Conservation (phyloP, 306 rosid species). For the Vigna angularis region DNA sequence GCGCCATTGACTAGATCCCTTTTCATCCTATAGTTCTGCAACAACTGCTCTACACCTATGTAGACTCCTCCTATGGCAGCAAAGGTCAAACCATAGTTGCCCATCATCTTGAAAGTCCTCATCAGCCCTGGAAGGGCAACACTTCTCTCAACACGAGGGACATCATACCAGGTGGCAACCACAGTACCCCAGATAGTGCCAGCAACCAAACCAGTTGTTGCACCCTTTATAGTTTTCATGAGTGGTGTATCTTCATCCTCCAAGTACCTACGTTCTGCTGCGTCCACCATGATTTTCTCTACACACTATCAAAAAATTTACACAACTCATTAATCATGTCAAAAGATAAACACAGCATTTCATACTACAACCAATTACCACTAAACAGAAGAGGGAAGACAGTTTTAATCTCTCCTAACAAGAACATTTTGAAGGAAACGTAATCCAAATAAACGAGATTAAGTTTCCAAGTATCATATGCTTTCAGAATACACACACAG, state of each 20-base stretch:
- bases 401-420: conserved; percentile 1
- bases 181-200: conserved; percentile 91
- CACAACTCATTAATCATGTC: conserved; percentile 20
- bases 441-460: conserved; percentile 20
- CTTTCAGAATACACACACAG: not conserved
- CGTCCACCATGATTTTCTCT: conserved; percentile 59
- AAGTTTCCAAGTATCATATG: conserved; percentile 1
- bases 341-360: conserved; percentile 10
- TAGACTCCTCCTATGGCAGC: conserved; percentile 98
- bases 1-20: conserved; percentile 96
- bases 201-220: conserved; percentile 80
- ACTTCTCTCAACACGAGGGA: conserved; percentile 96
- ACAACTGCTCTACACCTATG: conserved; percentile 90
- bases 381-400: conserved; percentile 11
- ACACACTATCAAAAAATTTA: conserved; percentile 7
- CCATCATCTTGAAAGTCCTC: conserved; percentile 96
- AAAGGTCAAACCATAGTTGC: conserved; percentile 80
- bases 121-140: conserved; percentile 94
- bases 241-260: conserved; percentile 80
- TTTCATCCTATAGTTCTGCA: conserved; percentile 81
- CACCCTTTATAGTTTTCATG: conserved; percentile 85
- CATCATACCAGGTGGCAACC: conserved; percentile 92
- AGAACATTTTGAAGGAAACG: conserved; percentile 29
- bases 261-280: conserved; percentile 86
- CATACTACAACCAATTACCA: not conserved